Conservation (phyloP, 1,139 yeast genomes). For the Candida glucosophila region DNA sequence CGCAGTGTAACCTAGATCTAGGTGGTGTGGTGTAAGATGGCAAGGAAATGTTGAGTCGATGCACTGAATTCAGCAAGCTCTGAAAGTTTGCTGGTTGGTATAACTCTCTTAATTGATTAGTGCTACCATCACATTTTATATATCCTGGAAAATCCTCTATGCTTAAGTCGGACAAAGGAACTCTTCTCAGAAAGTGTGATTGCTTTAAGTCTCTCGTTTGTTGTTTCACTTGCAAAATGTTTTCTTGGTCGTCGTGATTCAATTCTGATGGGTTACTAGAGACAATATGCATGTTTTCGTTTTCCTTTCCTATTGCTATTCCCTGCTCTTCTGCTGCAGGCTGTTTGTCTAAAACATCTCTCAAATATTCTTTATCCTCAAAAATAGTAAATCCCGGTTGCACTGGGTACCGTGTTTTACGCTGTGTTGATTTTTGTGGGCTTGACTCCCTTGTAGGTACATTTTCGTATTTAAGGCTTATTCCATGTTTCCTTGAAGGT, state of each 20-base stretch:
- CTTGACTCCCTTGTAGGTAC: too few relatives aligned
- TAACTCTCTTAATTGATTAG: slow-evolving; percentile 16
- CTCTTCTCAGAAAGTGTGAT: slow-evolving; percentile 9
- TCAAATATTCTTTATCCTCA: slow-evolving; percentile 20
- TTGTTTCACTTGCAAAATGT: slow-evolving; percentile 27
- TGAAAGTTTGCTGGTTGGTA: slow-evolving; percentile 25
- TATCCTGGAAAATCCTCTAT: slow-evolving; percentile 29
- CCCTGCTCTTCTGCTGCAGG: slow-evolving; percentile 1
- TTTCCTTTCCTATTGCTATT: too few relatives aligned
- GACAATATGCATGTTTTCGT: not conserved
- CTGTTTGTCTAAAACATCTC: slow-evolving; percentile 1
- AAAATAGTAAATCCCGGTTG: slow-evolving; percentile 25
- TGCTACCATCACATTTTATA: slow-evolving; percentile 5
- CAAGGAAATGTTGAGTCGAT: slow-evolving; percentile 22
- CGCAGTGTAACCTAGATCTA: slow-evolving; percentile 8
- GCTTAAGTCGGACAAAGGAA: slow-evolving; percentile 25
- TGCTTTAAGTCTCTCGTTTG: slow-evolving; percentile 7
- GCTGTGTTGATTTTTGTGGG: too few relatives aligned
- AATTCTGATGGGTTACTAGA: slow-evolving; percentile 10
- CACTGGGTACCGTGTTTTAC: too few relatives aligned
- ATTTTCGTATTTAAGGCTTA: too few relatives aligned
- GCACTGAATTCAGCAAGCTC: slow-evolving; percentile 27
- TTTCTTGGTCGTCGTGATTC: slow-evolving; percentile 35
- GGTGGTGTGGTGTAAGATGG: slow-evolving; percentile 31
- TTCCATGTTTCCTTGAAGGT: too few relatives aligned